Conservation (phyloP, 2,329 filamentous ascomycete species). For the Xylaria arbuscula region DNA sequence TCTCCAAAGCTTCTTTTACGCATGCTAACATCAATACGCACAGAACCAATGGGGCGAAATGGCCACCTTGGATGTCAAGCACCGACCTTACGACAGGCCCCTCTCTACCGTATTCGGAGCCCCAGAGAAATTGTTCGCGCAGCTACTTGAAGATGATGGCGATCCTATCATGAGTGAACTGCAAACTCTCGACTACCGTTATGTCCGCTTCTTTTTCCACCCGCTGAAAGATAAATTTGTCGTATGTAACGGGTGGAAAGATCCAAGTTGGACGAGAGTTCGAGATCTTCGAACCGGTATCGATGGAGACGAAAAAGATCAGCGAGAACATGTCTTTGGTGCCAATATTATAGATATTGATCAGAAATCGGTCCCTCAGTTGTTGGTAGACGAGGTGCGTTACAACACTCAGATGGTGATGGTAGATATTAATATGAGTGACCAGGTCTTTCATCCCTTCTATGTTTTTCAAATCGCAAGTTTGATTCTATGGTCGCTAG, state of each 20-base stretch:
- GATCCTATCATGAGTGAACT: constrained; percentile 82
- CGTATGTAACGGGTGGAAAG: constrained; percentile 90
- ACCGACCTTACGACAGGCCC: constrained; percentile 63
- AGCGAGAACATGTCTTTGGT: constrained; percentile 87
- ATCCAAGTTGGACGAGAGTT: constrained; percentile 86
- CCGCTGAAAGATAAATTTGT: constrained; percentile 89
- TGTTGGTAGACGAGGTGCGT: constrained; percentile 86
- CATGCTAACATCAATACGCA: constrained; percentile 16
- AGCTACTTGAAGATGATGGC: constrained; percentile 72
- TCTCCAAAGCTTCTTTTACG: background rate
- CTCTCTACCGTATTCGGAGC: constrained; percentile 74
- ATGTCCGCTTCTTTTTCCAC: constrained; percentile 92
- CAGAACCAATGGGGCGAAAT: constrained; percentile 97
- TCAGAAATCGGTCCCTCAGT: constrained; percentile 83
- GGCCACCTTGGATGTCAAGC: constrained; percentile 75
- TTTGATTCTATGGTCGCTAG: constrained; percentile 91
- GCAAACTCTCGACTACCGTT: constrained; percentile 88
- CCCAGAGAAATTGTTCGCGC: constrained; percentile 68
- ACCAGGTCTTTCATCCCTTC: constrained; percentile 90
- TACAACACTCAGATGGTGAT: background rate
- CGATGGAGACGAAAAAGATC: constrained; percentile 86
- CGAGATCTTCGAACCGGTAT: constrained; percentile 80
- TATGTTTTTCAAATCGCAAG: constrained; percentile 98
- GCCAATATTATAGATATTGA: constrained; percentile 92
- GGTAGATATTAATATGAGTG: constrained; percentile 38